These are phyloP conservation scores for Rhodamnia argentea DNA, from an alignment of 345 rosid species.

Conservation along the genomic window DNA sequence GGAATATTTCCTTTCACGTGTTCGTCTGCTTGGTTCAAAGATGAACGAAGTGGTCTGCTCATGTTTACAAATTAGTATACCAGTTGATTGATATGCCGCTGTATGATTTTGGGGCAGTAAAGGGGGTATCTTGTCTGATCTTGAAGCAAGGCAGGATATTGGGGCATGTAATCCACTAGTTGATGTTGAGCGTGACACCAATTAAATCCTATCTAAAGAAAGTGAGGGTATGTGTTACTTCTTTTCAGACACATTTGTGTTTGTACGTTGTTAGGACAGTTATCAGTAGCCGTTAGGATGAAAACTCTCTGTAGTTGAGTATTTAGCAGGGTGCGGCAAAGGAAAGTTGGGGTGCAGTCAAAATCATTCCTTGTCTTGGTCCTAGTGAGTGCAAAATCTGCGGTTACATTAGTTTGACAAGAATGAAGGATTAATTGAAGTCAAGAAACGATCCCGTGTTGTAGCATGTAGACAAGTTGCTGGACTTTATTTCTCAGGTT, in stretches of 20 bases:
- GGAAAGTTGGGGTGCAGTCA: background rate
- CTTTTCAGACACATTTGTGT: background rate
- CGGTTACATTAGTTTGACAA: background rate
- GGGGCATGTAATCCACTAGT: background rate
- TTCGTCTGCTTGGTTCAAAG: background rate
- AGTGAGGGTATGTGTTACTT: background rate
- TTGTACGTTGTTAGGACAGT: background rate
- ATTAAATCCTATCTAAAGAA: background rate
- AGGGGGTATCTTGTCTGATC: background rate
- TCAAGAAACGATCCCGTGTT: background rate
- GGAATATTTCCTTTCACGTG: background rate
- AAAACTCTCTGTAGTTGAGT: background rate
- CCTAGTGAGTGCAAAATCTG: too few relatives aligned
- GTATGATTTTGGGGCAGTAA: background rate
- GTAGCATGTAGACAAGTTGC: background rate
- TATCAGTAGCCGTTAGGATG: background rate
- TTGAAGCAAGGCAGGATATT: background rate
- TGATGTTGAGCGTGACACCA: background rate
- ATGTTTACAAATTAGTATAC: background rate
- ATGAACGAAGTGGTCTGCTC: background rate
- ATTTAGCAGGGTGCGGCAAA: background rate
- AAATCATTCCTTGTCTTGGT: background rate
- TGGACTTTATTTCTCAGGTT: background rate
- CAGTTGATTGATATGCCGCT: background rate
- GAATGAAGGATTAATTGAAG: background rate